Base-by-base conservation (phyloP, 495 filamentous ascomycete species). In the Podospora anserina region DNA sequence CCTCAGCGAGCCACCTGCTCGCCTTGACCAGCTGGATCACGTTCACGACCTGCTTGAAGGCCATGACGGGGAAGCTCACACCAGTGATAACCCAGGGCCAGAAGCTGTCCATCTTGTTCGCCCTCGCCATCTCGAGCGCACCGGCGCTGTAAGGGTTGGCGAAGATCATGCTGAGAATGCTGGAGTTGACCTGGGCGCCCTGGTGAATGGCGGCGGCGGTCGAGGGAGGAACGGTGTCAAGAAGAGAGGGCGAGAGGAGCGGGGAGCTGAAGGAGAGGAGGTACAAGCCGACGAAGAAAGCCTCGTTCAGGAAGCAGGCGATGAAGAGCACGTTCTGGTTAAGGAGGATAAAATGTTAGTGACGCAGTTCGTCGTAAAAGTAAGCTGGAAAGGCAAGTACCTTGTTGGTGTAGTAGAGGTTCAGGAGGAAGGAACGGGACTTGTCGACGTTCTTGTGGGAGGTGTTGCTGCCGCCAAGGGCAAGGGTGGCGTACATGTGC, bases 221-320 rank as follows among this genome's bases (percentile, higher is more conserved):
- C 30, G 81, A 71, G 53, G 81, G 77, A 61, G 82, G 83, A 6
- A 80, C 76, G 4, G 73, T 72, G 63, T 79, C 65, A 28, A 97
- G 88, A 19, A 97, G 91, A 30, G 90, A 90, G 0, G 94, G 92
- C 2, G 92, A 93, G 66, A 97, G 87, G 30, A 85, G 84, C 1
- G 94, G 94, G 53, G 91, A 94, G 59, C 90, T 93, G 86, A 99
- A 99, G 72, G 93, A 97, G 58, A 99, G 88, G 57, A 99, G 91
- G 83, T 99, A 99, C 70, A 98, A 86, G 58, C 93, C 93, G 77
- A 99, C 93, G 84, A 98, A 99, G 85, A 97, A 98, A 67, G 91
- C 78, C 79, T 99, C 96, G 79, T 98, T 98, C 44, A 95, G 81
- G 59, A 87, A 85, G 80, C 96, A 99, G 82, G 90, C 92, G 69